Conservation (phyloP, 257 asterid species). For the Pogostemon cablin region DNA sequence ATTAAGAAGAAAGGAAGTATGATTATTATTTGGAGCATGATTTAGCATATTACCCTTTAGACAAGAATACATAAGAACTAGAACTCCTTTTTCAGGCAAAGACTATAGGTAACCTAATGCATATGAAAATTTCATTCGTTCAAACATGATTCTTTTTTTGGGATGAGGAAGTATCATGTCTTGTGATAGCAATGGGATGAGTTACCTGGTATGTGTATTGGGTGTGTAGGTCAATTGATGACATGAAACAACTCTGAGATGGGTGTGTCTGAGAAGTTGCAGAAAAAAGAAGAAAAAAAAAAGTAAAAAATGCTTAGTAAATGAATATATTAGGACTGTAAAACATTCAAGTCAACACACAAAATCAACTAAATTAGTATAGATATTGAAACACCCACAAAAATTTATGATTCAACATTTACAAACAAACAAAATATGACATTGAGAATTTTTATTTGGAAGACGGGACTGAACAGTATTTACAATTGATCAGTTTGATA, state of each 20-base stretch:
- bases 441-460: too few species aligned
- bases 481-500: too few species aligned
- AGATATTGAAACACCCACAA: too few species aligned
- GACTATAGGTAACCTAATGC: too few species aligned
- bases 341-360: slow-evolving; percentile 5
- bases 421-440: too few species aligned
- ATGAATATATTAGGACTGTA: neutral
- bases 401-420: too few species aligned
- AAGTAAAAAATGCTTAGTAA: neutral
- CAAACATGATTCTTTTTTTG: too few species aligned
- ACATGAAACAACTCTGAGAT: slow-evolving; percentile 61
- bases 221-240: slow-evolving; percentile 54
- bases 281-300: neutral
- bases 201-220: slow-evolving; percentile 54
- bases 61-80: too few species aligned
- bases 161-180: neutral
- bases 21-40: neutral
- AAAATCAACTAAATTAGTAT: neutral
- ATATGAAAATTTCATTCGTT: too few species aligned
- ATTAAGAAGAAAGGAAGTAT: neutral
- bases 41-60: neutral
- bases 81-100: too few species aligned
- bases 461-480: too few species aligned
- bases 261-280: slow-evolving; percentile 48
- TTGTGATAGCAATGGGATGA: neutral